Base-by-base conservation (phyloP, 2,329 filamentous ascomycete genomes). In the Knufia petricola region DNA sequence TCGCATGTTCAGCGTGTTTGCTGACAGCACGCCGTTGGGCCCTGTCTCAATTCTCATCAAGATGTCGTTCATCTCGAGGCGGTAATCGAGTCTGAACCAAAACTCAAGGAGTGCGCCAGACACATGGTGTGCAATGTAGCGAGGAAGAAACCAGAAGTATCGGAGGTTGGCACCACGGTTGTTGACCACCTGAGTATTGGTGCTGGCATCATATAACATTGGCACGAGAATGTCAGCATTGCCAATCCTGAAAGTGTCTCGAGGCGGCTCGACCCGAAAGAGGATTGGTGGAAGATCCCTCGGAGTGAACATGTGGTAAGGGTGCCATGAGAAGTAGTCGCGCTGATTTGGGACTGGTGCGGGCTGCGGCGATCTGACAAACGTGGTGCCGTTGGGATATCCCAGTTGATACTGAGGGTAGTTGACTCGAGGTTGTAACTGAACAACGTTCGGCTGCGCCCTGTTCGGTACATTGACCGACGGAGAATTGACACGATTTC, bases 81-180 rank as follows among this genome's bases (percentile, higher is more conserved):
- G 46, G 8, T 44, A 39, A 20, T 55, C 55, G 2, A 57, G 48
- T 3, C 53, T 46, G 15, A 51, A 24, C 55, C 53, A 57, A 9
- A 54, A 47, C 43, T 57, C 55, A 37, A 57, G 39, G 9, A 51
- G 23, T 37, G 48, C 40, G 7, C 55, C 55, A 2, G 43, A 36
- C 12, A 57, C 53, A n/a, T 53, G 32, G 15, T 31, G 9, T 3
- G 38, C 36, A 15, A 55, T 45, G 49, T 53, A 55, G n/a, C 51
- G 42, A 28, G 55, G 55, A 17, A 55, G 45, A 32, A 49, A 50
- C 21, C 45, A 51, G 41, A 57, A 55, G 39, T 48, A 55, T 39
- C 55, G 50, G 9, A 55, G 48, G n/a, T 46, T 30, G 19, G 32
- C 41, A 7, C 52, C 52, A 3, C 44, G 38, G 19, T 26, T 9